Base-by-base conservation (phyloP, 495 filamentous ascomycete species). In the Delitschia confertaspora region DNA sequence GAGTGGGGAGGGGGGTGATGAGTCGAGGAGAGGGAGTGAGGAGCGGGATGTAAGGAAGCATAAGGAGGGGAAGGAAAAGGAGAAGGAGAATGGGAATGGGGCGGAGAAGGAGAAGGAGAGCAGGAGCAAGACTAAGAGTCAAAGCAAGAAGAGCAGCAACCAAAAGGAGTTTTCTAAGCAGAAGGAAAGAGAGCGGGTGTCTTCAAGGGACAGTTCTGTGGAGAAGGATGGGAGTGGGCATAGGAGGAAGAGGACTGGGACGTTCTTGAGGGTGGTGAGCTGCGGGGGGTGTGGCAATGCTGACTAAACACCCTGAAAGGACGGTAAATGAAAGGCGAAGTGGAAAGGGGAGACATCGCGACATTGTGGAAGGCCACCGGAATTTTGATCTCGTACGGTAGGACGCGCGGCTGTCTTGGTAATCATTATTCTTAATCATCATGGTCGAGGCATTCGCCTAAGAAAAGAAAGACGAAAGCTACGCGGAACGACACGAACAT, bases 231-330 rank as follows among this genome's bases (percentile, higher is more conserved):
- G n/a, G n/a, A n/a, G n/a, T n/a, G n/a, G n/a, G n/a, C n/a, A n/a
- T n/a, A n/a, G 14, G 7, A 39, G 39, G 31, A 40, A 25, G 29
- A 46, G 38, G 33, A 30, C 11, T 11, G 38, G 42, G 17, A 40
- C 30, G 1, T 53, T 53, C 39, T 42, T 53, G 27, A 45, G 42
- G 33, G 48, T 41, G 13, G 27, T 52, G 24, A 52, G 48, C 27
- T 52, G 48, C 42, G 48, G 48, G 20, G n/a, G n/a, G n/a, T n/a
- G n/a, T 52, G 48, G 7, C n/a, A 29, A 29, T 29, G 7, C n/a
- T 29, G 26, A 13, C 26, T 13, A 29, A 29, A 13, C n/a, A n/a
- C n/a, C n/a, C n/a, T n/a, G n/a, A n/a, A n/a, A n/a, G n/a, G n/a
- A n/a, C n/a, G n/a, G n/a, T n/a, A n/a, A n/a, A n/a, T n/a, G n/a